These are phyloP conservation scores for Beta lomatogona DNA, from an alignment of 179 eudicot genomes.

Conservation along the genomic window DNA sequence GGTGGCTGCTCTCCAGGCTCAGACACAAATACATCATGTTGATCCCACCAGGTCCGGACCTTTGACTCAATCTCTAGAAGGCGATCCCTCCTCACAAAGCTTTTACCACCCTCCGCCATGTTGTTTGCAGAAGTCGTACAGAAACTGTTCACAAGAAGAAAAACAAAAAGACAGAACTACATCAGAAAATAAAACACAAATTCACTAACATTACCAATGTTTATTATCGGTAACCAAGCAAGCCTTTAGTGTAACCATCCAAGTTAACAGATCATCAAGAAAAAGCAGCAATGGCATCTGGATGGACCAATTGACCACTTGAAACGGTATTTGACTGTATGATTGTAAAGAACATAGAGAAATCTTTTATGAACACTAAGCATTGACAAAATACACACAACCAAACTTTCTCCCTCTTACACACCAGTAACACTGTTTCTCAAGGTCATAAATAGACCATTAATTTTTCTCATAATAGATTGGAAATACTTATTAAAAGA, in stretches of 20 bases:
- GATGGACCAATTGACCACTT: not conserved
- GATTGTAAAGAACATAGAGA: too few species aligned
- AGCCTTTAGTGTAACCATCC: too few species aligned
- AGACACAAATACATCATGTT: conserved; percentile 57
- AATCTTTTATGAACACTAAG: not conserved
- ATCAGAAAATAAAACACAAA: too few species aligned
- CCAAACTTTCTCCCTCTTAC: not conserved
- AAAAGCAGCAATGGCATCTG: too few species aligned
- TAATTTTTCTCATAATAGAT: not conserved
- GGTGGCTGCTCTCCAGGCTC: conserved; percentile 56
- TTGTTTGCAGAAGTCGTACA: conserved; percentile 23
- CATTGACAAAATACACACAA: not conserved
- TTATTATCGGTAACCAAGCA: too few species aligned
- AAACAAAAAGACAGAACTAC: not conserved
- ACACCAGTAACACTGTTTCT: not conserved
- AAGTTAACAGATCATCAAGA: too few species aligned
- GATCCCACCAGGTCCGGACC: conserved; percentile 62
- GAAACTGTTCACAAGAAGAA: conserved; percentile 20
- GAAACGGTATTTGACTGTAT: not conserved
- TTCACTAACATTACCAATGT: too few species aligned
- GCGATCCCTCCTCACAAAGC: conserved; percentile 68
- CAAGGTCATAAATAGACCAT: too few species aligned
- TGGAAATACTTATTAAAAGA: not conserved
- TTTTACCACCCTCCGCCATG: conserved; percentile 46
- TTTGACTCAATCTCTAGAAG: conserved; percentile 62